A percentile compares a stretch with the other conserved stretches of the same genome.
phyloP scores from a whole-genome alignment of 23 red algal genomes.

The Chondrus crispus region DNA sequence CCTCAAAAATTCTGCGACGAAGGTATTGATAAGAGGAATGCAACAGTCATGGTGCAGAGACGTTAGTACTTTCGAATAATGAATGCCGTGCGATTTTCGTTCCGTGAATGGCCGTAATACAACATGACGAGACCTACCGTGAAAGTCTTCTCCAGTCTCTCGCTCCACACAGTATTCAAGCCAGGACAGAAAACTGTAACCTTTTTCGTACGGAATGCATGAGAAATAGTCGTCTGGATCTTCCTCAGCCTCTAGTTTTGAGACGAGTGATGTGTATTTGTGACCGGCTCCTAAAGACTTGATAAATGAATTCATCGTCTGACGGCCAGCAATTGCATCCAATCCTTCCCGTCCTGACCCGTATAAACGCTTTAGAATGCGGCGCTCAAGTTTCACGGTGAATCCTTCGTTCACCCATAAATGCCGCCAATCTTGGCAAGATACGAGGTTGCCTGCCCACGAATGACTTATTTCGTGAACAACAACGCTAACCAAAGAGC shows the following conservation, averaged over 20 bases:
- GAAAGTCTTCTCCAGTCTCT: constrained; percentile 15
- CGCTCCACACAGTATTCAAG: constrained; percentile 36
- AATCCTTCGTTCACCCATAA: constrained; percentile 92
- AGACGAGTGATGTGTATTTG: constrained; percentile 45
- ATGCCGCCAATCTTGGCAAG: constrained; percentile 61
- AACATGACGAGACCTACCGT: constrained; percentile 17
- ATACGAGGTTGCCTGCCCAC: constrained; percentile 88
- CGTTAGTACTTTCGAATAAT: neutral
- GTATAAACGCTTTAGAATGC: constrained; percentile 42
- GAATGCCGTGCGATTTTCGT: no score
- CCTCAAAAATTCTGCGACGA: constrained; percentile 16
- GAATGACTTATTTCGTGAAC: constrained; percentile 81
- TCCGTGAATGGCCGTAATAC: no score
- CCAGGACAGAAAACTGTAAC: constrained; percentile 67
- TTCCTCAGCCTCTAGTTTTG: constrained; percentile 45
- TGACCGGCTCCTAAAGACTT: constrained; percentile 48
- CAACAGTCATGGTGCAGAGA: neutral
- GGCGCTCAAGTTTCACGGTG: constrained; percentile 83
- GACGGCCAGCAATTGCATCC: constrained; percentile 32
- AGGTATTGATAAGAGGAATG: neutral
- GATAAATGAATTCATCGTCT: constrained; percentile 19
- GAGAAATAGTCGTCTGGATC: constrained; percentile 77
- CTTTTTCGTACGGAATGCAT: constrained; percentile 57
- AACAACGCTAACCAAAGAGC: constrained; percentile 69
- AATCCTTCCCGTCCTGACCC: constrained; percentile 22